Conservation (phyloP, 129 eudicot species). For the Logfia minima region DNA sequence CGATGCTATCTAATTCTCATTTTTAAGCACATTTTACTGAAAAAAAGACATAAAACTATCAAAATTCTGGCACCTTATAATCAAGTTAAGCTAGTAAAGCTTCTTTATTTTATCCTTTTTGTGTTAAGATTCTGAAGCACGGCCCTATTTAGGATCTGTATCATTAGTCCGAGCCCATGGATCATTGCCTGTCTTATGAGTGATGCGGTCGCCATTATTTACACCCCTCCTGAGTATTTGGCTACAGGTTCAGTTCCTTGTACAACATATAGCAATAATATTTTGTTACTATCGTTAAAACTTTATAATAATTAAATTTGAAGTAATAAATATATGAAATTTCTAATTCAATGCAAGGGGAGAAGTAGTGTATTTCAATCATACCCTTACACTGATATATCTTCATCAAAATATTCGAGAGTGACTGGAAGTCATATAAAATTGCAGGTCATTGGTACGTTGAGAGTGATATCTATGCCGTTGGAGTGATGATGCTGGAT, state of each 20-base stretch:
- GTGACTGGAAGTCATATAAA: neutral
- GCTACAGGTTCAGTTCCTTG: constrained; percentile 7
- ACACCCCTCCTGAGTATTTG: constrained; percentile 24
- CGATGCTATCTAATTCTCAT: neutral
- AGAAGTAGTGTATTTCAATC: too few species aligned
- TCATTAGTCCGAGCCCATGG: constrained; percentile 7
- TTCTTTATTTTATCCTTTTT: neutral
- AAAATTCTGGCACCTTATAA: neutral
- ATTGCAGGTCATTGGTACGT: constrained; percentile 30
- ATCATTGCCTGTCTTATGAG: neutral
- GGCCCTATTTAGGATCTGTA: constrained; percentile 30
- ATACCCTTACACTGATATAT: too few species aligned
- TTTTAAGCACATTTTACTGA: neutral
- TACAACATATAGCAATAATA: neutral
- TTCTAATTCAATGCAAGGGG: too few species aligned
- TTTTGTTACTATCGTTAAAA: neutral
- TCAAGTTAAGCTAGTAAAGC: constrained; percentile 1
- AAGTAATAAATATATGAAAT: too few species aligned
- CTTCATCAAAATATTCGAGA: neutral
- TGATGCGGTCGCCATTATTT: constrained; percentile 11
- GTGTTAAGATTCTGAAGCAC: constrained; percentile 19
- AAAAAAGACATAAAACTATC: neutral
- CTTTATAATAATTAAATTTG: neutral
- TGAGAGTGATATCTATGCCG: constrained; percentile 44
- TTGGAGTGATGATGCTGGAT: constrained; percentile 46